Evolutionary conservation across 2,329 filamentous ascomycete species (phyloP), one percentile per base, ranked within the genome.

Genomic region (Fusarium pseudocircinatum): DNA sequence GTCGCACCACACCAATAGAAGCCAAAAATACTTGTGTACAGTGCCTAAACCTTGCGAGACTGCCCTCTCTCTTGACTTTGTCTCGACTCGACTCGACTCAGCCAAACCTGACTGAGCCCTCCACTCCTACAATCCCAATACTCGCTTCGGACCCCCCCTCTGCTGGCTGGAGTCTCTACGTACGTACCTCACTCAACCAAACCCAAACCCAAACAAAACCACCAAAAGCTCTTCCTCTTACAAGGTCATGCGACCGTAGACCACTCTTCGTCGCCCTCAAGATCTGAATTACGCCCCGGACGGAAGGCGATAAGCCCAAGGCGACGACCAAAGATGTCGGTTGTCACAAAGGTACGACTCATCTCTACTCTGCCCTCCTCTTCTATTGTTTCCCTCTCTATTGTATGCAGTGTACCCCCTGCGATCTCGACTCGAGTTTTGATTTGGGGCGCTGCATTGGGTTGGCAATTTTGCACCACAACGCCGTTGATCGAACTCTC

Each of bases 291-390:
- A 77, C 75, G 75, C 78, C 77, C 77, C 77, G 78, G 79, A 81
- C 80, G 79, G 78, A 79, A 87, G 86, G 87, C 86, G 85, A 86
- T 83, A 82, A 84, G 84, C 81, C 81, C 74, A 84, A 73, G 81
- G 87, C 84, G 81, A 81, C 81, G 71, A 74, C 68, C 28, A 74
- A 88, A 89, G 81, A 90, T 90, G 88, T 89, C 87, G 85, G 86
- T 90, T 86, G 87, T 85, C 84, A 87, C 86, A 75, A 88, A 89
- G 87, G 88, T 90, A 82, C 72, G 87, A 42, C 11, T 44, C 3
- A 58, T 52, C 40, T 44, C 42, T 44, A 4, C 16, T 44, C n/a
- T 43, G 15, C 18, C 44, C 44, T 34, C 63, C 39, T 43, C 10
- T 42, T 59, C 46, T 26, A 50, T 54, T 24, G 53, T 61, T 30